phyloP scores from a whole-genome alignment of 441 rosid genomes.

The Bruguiera hainesii region DNA sequence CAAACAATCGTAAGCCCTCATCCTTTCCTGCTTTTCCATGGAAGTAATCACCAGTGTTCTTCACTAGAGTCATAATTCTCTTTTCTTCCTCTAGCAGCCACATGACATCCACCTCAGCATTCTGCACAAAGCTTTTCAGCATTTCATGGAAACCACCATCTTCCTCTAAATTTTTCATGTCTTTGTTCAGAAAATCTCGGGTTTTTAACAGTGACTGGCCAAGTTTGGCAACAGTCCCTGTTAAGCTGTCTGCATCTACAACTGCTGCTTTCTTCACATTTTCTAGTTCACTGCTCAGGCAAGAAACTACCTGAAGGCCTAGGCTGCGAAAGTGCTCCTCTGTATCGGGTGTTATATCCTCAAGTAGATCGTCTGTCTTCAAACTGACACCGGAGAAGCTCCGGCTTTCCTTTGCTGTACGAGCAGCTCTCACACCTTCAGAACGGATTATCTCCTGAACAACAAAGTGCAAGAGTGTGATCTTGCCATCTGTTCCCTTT shows the following conservation, averaged over 20 bases:
- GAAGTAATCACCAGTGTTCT: slow-evolving; percentile 95
- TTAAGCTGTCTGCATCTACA: slow-evolving; percentile 75
- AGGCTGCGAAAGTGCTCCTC: slow-evolving; percentile 62
- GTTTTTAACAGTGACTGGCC: slow-evolving; percentile 53
- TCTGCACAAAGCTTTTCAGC: slow-evolving; percentile 66
- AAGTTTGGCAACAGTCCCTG: slow-evolving; percentile 64
- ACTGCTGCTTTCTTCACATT: slow-evolving; percentile 84
- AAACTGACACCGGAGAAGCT: slow-evolving; percentile 62
- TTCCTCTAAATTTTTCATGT: slow-evolving; percentile 60
- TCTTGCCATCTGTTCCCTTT: slow-evolving; percentile 93
- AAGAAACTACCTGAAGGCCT: slow-evolving; percentile 85
- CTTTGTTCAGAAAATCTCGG: slow-evolving; percentile 61
- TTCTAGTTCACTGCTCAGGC: slow-evolving; percentile 67
- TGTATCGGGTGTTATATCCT: slow-evolving; percentile 52
- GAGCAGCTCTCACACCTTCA: slow-evolving; percentile 86
- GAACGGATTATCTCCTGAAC: slow-evolving; percentile 92
- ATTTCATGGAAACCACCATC: slow-evolving; percentile 64
- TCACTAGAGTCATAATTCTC: slow-evolving; percentile 79
- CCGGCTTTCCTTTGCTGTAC: slow-evolving; percentile 53
- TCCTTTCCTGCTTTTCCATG: slow-evolving; percentile 92
- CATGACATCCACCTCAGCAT: slow-evolving; percentile 60
- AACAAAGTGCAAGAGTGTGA: slow-evolving; percentile 96
- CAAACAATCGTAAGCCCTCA: slow-evolving; percentile 86
- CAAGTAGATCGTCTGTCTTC: slow-evolving; percentile 67
- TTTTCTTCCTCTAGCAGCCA: slow-evolving; percentile 66